Conservation (phyloP, 1,284 basidiomycete species). For the Mycena citricolor region DNA sequence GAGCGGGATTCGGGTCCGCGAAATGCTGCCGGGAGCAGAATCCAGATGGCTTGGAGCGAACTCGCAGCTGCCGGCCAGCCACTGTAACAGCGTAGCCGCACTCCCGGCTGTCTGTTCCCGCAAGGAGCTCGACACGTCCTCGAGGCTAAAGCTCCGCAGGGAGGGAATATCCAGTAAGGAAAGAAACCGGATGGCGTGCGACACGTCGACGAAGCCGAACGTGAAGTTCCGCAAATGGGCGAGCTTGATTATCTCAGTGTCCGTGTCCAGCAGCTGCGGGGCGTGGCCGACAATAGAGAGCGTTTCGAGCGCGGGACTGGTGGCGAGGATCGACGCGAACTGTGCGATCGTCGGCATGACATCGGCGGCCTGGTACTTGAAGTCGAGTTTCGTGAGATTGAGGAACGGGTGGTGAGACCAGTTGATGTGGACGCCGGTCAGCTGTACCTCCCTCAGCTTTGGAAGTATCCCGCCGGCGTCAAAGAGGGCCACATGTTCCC, state of each 20-base stretch:
- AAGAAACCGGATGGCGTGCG: not conserved
- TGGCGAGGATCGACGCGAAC: slow-evolving; percentile 40
- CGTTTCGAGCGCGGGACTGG: slow-evolving; percentile 38
- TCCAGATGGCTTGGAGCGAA: no score
- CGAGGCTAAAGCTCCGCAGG: not conserved
- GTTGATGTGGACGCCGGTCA: slow-evolving; percentile 54
- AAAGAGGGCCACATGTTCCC: slow-evolving; percentile 41
- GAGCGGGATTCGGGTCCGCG: no score
- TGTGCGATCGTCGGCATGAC: slow-evolving; percentile 47
- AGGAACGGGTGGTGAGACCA: slow-evolving; percentile 40
- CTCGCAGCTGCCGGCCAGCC: no score
- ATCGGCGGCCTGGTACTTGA: slow-evolving; percentile 50
- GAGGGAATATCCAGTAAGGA: not conserved
- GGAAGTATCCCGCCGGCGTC: no score
- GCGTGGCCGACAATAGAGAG: slow-evolving; percentile 53
- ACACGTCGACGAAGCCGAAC: slow-evolving; percentile 2
- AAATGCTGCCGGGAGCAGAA: no score
- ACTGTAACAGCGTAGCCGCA: not conserved
- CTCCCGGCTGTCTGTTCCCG: not conserved
- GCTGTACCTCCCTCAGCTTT: slow-evolving; percentile 39
- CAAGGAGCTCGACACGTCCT: not conserved
- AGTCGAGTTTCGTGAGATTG: slow-evolving; percentile 45
- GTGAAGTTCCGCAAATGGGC: not conserved
- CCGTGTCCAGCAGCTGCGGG: slow-evolving; percentile 26
- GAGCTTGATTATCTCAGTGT: not conserved